A percentile compares a stretch with the other conserved stretches of the same genome.
Evolutionary conservation across 352 stramenopile species (phyloP).

Genomic region (Globisporangium iwayamae): DNA sequence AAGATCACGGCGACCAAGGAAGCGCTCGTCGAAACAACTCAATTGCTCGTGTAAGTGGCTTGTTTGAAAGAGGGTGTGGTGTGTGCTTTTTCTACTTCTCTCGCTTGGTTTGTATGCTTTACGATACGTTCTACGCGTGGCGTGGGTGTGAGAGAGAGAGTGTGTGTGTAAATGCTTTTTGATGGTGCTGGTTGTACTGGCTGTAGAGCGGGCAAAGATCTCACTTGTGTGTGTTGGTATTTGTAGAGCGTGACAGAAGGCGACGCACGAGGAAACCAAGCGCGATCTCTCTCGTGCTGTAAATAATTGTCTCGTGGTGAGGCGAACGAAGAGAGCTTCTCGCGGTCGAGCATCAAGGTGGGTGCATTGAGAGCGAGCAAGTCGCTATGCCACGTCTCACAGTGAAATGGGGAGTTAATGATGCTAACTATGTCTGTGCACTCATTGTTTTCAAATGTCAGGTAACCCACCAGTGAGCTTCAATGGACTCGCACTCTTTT

Average conservation of each 20-base stretch:
- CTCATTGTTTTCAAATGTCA: neutral
- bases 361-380: neutral
- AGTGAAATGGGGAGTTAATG: too few relatives aligned
- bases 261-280: neutral
- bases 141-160: neutral
- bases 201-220: neutral
- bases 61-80: neutral
- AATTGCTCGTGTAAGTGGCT: neutral
- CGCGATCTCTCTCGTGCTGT: neutral
- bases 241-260: slow-evolving; percentile 3
- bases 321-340: neutral
- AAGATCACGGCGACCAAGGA: neutral
- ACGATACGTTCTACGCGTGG: neutral
- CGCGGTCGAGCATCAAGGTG: neutral
- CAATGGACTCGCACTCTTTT: slow-evolving; percentile 77
- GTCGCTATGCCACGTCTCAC: neutral
- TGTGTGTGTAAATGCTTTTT: neutral
- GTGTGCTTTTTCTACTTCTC: neutral
- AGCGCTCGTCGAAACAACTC: neutral
- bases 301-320: slow-evolving; percentile 6
- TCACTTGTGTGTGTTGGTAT: slow-evolving; percentile 1
- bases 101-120: neutral
- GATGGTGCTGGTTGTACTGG: neutral
- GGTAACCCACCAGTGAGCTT: neutral
- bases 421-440: neutral